Percentiles rank a stretch among this genome's conserved stretches.
These are phyloP conservation scores for Tolypocladium album DNA, from an alignment of 2,329 filamentous ascomycete species.

Conservation along the genomic window DNA sequence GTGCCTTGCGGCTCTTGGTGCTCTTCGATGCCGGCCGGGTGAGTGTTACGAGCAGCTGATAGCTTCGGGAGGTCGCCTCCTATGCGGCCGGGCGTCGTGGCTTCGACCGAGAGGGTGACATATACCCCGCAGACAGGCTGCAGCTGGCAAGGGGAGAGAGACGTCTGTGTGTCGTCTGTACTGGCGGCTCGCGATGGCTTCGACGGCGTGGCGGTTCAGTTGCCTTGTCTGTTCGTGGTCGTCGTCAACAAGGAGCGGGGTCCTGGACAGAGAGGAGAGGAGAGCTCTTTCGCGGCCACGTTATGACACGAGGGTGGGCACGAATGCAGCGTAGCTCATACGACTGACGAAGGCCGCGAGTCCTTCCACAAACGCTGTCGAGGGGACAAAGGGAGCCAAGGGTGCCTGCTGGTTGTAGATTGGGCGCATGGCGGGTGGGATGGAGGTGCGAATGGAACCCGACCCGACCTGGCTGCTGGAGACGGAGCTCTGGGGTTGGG, in stretches of 20 bases:
- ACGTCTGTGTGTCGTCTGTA: neutral
- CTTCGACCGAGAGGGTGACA: neutral
- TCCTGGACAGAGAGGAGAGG: neutral
- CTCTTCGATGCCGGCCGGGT: neutral
- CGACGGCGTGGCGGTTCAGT: neutral
- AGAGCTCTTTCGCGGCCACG: neutral
- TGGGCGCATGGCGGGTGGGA: neutral
- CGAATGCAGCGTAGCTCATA: neutral
- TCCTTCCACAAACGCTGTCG: neutral
- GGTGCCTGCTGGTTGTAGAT: neutral
- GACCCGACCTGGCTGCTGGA: neutral
- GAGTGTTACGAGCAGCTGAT: neutral
- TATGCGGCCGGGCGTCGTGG: constrained; percentile 17
- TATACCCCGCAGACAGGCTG: neutral
- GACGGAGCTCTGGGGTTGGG: neutral
- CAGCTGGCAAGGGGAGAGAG: neutral
- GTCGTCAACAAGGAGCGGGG: neutral
- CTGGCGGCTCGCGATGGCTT: neutral
- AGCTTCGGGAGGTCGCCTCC: constrained; percentile 13
- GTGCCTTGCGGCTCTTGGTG: neutral
- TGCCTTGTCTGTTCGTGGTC: neutral
- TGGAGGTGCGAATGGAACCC: neutral
- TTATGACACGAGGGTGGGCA: neutral
- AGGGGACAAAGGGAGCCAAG: neutral
- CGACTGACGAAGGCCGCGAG: neutral